These are phyloP conservation scores for Barnettozyma botsteinii DNA, from an alignment of 805 yeast genomes.

Conservation along the genomic window DNA sequence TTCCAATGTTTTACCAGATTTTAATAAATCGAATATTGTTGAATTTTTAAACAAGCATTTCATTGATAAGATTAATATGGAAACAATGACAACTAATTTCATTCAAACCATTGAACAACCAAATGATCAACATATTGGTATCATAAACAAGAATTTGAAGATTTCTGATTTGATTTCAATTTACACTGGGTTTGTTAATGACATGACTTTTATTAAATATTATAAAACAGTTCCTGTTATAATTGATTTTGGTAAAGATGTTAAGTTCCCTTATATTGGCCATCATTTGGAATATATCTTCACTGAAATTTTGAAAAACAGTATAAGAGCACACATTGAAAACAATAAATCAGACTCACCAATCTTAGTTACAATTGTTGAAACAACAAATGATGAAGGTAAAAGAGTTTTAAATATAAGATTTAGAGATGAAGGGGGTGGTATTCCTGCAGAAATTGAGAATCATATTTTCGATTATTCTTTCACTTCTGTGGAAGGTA, in stretches of 20 bases:
- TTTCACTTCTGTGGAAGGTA: conserved; percentile 66
- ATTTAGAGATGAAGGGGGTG: conserved; percentile 84
- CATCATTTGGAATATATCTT: conserved; percentile 83
- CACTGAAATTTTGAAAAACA: conserved; percentile 81
- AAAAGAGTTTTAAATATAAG: conserved; percentile 51
- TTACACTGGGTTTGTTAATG: conserved; percentile 72
- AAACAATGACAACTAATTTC: conserved; percentile 83
- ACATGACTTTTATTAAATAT: conserved; percentile 75
- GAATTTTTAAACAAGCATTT: conserved; percentile 69
- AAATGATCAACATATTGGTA: conserved; percentile 48
- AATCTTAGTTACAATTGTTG: conserved; percentile 41
- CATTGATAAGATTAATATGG: conserved; percentile 79
- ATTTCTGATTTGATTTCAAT: conserved; percentile 58
- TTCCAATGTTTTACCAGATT: conserved; percentile 34
- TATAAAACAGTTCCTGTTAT: conserved; percentile 62
- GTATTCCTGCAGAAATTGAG: conserved; percentile 65
- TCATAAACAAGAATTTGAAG: conserved; percentile 58
- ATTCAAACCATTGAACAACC: conserved; percentile 49
- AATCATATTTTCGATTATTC: conserved; percentile 78
- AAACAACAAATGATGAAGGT: conserved; percentile 21
- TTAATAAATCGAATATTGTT: conserved; percentile 41
- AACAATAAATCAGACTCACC: conserved; percentile 36
- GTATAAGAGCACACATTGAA: conserved; percentile 86
- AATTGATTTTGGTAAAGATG: conserved; percentile 51
- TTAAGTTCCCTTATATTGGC: conserved; percentile 76